phyloP scores from a whole-genome alignment of 805 yeast species.

The Phaffomyces antillensis region DNA sequence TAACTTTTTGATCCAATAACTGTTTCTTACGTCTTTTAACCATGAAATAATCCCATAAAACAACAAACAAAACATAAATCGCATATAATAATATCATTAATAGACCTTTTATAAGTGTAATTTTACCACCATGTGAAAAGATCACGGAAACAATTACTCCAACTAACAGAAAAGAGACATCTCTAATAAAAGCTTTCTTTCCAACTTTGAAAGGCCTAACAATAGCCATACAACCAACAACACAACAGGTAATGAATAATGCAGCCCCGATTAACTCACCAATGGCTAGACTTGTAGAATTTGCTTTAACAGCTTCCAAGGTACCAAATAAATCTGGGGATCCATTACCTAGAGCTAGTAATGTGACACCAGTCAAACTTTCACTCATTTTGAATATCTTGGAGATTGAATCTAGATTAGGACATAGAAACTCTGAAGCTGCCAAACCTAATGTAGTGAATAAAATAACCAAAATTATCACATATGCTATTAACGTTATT shows the following conservation, averaged over 20 bases:
- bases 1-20: constrained; percentile 17
- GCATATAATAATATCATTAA: constrained; percentile 51
- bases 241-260: constrained; percentile 74
- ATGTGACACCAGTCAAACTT: constrained; percentile 77
- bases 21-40: constrained; percentile 13
- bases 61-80: constrained; percentile 47
- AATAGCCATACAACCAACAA: constrained; percentile 74
- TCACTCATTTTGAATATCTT: constrained; percentile 60
- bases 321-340: constrained; percentile 87
- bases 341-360: constrained; percentile 88
- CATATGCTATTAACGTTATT: constrained; percentile 1
- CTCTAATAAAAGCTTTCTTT: constrained; percentile 21
- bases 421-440: constrained; percentile 80
- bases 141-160: constrained; percentile 41
- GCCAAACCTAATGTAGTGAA: constrained; percentile 71
- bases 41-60: constrained; percentile 21
- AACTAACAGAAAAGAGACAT: constrained; percentile 55
- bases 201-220: constrained; percentile 61
- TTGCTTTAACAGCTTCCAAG: constrained; percentile 68
- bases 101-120: constrained; percentile 50
- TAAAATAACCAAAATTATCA: constrained; percentile 26
- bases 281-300: constrained; percentile 69
- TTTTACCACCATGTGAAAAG: constrained; percentile 48
- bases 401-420: constrained; percentile 69
- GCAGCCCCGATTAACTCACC: constrained; percentile 94